These are phyloP conservation scores for Peterozyma toletana DNA, from an alignment of 805 yeast genomes.

Conservation along the genomic window DNA sequence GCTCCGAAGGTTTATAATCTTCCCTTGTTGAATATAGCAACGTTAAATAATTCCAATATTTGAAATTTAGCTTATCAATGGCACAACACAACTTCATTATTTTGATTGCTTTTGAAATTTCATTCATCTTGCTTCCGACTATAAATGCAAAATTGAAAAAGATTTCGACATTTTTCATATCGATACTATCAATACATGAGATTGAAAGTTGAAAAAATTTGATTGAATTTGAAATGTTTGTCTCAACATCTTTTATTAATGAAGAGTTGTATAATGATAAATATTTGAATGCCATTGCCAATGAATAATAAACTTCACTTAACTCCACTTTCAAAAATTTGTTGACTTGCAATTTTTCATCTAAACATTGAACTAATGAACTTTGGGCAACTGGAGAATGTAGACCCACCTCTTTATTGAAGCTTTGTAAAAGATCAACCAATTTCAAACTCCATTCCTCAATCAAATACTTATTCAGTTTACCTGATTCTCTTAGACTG, in stretches of 20 bases:
- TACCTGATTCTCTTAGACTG: constrained; percentile 8
- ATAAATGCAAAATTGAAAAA: constrained; percentile 2
- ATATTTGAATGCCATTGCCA: constrained; percentile 4
- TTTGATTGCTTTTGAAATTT: constrained; percentile 3
- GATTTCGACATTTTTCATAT: background rate
- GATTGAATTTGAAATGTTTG: background rate
- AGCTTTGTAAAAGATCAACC: background rate
- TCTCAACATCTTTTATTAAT: background rate
- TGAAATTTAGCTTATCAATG: constrained; percentile 6
- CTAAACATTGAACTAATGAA: background rate
- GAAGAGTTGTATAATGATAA: constrained; percentile 2
- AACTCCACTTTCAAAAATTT: background rate
- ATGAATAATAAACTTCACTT: background rate
- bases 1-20: constrained; percentile 4
- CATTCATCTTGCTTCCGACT: constrained; percentile 3
- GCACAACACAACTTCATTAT: constrained; percentile 6
- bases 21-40: constrained; percentile 8
- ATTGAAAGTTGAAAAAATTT: constrained; percentile 1
- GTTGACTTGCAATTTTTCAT: background rate
- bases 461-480: background rate
- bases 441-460: constrained; percentile 2
- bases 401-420: background rate
- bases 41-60: constrained; percentile 8
- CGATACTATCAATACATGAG: background rate
- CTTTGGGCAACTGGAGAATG: background rate